Conservation (phyloP, 495 filamentous ascomycete genomes). For the Zalerion maritima region DNA sequence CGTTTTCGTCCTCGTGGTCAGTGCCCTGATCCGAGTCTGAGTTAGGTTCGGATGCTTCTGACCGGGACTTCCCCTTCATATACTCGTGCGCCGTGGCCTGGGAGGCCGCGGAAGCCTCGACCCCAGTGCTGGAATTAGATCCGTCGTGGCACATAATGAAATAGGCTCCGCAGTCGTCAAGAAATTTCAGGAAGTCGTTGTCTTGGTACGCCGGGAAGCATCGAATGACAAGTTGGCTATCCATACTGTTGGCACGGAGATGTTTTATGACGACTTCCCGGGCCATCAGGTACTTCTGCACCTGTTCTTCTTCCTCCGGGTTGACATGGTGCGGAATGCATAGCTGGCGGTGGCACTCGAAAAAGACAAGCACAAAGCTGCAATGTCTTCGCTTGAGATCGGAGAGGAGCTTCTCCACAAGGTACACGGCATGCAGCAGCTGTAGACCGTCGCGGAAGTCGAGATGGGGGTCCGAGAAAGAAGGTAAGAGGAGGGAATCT, state of each 20-base stretch:
- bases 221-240: conserved; percentile 10
- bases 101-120: too few species aligned
- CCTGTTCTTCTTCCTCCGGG: conserved; percentile 6
- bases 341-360: conserved; percentile 33
- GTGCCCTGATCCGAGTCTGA: too few species aligned
- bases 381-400: conserved; percentile 47
- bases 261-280: conserved; percentile 49
- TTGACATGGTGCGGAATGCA: conserved; percentile 25
- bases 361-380: conserved; percentile 55
- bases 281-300: conserved; percentile 43
- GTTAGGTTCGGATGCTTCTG: too few species aligned
- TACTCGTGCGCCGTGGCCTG: too few species aligned
- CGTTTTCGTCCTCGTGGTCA: too few species aligned
- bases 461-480: conserved; percentile 41
- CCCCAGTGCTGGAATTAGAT: too few species aligned
- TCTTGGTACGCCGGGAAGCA: conserved; percentile 26
- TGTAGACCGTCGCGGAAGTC: conserved; percentile 57
- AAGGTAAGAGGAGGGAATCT: conserved; percentile 51
- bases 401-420: conserved; percentile 48
- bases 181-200: conserved; percentile 38
- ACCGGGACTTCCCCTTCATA: too few species aligned
- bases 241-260: conserved; percentile 19
- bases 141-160: conserved; percentile 62
- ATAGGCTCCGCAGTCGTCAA: conserved; percentile 35
- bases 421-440: conserved; percentile 52